These are phyloP conservation scores for slime mould (Dictyostelium discoideum) DNA, from an alignment of 78 protist species.

Conservation along the genomic window dicty_2.7 NC_007088.5:5924501-5925000, in stretches of 20 bases:
- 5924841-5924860: neutral
- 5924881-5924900: neutral
- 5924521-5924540: constrained; percentile 57
- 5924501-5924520: constrained; percentile 41
- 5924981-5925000: neutral
- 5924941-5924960: too few relatives aligned
- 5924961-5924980: too few relatives aligned
- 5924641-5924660: constrained; percentile 7
- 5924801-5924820: neutral
- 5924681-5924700: constrained; percentile 48
- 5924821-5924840: neutral
- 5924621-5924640: constrained; percentile 26
- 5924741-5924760: constrained; percentile 79
- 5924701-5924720: constrained; percentile 56
- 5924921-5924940: too few relatives aligned
- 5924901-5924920: neutral
- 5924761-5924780: neutral
- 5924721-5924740: constrained; percentile 61
- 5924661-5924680: constrained; percentile 14
- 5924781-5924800: constrained; percentile 13
- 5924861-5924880: neutral
- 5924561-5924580: constrained; percentile 51
- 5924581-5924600: constrained; percentile 46
- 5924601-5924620: constrained; percentile 20
- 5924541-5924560: constrained; percentile 63